Evolutionary conservation across 805 yeast genomes (phyloP).

Genomic region (Babjeviella inositovora): DNA sequence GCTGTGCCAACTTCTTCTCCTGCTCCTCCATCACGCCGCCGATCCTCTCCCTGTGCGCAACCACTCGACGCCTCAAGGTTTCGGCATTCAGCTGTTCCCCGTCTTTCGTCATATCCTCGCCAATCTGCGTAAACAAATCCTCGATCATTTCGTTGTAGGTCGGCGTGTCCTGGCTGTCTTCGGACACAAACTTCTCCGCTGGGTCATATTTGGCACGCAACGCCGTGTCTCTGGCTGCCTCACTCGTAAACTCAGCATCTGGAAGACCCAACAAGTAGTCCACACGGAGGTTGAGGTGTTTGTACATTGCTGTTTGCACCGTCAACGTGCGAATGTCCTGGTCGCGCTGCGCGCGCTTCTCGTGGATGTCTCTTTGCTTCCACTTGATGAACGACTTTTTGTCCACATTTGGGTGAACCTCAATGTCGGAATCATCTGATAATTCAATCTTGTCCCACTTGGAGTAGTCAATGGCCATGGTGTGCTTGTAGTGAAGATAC

Average conservation of each 20-base stretch:
- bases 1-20: slow-evolving; percentile 43
- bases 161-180: slow-evolving; percentile 21
- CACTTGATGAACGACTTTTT: slow-evolving; percentile 82
- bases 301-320: slow-evolving; percentile 71
- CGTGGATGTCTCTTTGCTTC: slow-evolving; percentile 97
- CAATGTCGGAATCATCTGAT: slow-evolving; percentile 93
- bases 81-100: slow-evolving; percentile 26
- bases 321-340: slow-evolving; percentile 62
- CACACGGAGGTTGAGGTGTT: slow-evolving; percentile 56
- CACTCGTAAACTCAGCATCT: slow-evolving; percentile 17
- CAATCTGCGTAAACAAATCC: slow-evolving; percentile 69
- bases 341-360: slow-evolving; percentile 70
- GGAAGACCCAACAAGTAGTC: slow-evolving; percentile 36
- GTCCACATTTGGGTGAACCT: slow-evolving; percentile 97
- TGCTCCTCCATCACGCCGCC: slow-evolving; percentile 50
- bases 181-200: slow-evolving; percentile 28
- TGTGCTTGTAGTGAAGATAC: too few relatives aligned
- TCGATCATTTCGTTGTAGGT: slow-evolving; percentile 88
- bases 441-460: slow-evolving; percentile 96
- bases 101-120: slow-evolving; percentile 34
- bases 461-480: slow-evolving; percentile 83
- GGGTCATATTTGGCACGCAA: slow-evolving; percentile 39
- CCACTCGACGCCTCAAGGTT: slow-evolving; percentile 17
- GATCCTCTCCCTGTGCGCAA: slow-evolving; percentile 56
- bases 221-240: slow-evolving; percentile 16